phyloP scores from a whole-genome alignment of 768 basidiomycete genomes.

The Rhizopogon vinicolor region DNA sequence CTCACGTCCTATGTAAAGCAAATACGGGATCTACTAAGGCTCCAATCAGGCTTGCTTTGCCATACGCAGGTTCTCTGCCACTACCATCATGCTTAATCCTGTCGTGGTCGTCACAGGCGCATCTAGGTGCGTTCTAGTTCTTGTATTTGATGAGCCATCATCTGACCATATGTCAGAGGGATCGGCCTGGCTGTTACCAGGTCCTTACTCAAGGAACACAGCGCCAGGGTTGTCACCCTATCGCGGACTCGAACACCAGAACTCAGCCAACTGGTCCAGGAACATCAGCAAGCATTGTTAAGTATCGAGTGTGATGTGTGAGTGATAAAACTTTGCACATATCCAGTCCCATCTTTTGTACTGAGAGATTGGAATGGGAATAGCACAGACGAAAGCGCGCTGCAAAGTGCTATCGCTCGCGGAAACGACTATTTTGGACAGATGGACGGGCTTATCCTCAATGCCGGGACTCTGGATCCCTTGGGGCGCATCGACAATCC shows the following conservation, averaged over 20 bases:
- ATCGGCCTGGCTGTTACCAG: slow-evolving; percentile 78
- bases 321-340: slow-evolving; percentile 27
- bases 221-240: slow-evolving; percentile 69
- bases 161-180: slow-evolving; percentile 36
- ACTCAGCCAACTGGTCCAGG: slow-evolving; percentile 42
- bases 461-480: slow-evolving; percentile 78
- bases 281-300: slow-evolving; percentile 39
- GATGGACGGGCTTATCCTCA: slow-evolving; percentile 78
- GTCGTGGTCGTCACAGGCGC: slow-evolving; percentile 83
- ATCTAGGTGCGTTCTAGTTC: slow-evolving; percentile 50
- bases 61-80: not conserved
- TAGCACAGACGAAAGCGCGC: slow-evolving; percentile 56
- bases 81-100: slow-evolving; percentile 33
- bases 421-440: slow-evolving; percentile 45
- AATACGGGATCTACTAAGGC: no score
- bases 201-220: slow-evolving; percentile 58
- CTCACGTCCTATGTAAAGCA: no score
- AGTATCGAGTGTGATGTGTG: slow-evolving; percentile 72
- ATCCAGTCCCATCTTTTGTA: not conserved
- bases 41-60: no score
- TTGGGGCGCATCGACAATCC: slow-evolving; percentile 53
- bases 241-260: slow-evolving; percentile 70
- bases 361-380: not conserved
- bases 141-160: not conserved
- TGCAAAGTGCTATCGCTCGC: slow-evolving; percentile 55